A percentile compares a stretch with the other conserved stretches of the same genome.
Conservation (phyloP, 164 flowering plant genomes). For the Kalanchoe fedtschenkoi region DNA sequence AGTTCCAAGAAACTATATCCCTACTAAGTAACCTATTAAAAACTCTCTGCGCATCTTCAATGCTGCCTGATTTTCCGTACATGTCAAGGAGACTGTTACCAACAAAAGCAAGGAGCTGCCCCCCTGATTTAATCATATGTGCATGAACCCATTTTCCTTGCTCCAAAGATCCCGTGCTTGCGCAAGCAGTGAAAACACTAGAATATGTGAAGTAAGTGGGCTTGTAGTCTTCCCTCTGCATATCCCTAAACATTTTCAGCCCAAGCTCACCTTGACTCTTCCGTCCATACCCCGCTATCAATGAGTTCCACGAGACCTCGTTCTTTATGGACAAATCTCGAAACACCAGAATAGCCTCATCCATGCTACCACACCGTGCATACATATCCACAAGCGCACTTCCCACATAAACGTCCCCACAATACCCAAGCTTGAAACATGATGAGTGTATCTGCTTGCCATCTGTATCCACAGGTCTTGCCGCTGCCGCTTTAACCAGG, state of each 20-base stretch:
- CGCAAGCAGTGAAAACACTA: conserved; percentile 9
- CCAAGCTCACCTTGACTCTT: conserved; percentile 6
- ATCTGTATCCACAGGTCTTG: conserved; percentile 15
- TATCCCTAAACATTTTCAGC: conserved; percentile 3
- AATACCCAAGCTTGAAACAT: conserved; percentile 28
- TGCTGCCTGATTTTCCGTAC: conserved; percentile 11
- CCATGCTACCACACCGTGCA: conserved; percentile 28
- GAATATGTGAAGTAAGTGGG: conserved; percentile 9
- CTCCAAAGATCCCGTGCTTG: conserved; percentile 7
- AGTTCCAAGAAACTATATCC: conserved; percentile 11
- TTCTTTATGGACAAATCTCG: conserved; percentile 23
- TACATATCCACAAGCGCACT: conserved; percentile 36
- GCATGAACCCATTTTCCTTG: conserved; percentile 12
- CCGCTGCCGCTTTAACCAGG: conserved; percentile 30
- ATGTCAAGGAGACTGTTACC: conserved; percentile 10
- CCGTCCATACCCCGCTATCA: conserved; percentile 19
- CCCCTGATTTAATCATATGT: conserved; percentile 7
- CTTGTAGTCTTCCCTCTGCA: conserved; percentile 9
- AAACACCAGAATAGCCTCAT: conserved; percentile 24
- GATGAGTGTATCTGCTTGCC: conserved; percentile 29
- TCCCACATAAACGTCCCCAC: conserved; percentile 25
- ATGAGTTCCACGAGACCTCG: conserved; percentile 47
- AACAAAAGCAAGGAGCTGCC: conserved; percentile 3
- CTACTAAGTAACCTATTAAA: background rate
- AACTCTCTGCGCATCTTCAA: conserved; percentile 8